Evolutionary conservation across 2,329 filamentous ascomycete genomes (phyloP).

Genomic region (Alternaria triticina): DNA sequence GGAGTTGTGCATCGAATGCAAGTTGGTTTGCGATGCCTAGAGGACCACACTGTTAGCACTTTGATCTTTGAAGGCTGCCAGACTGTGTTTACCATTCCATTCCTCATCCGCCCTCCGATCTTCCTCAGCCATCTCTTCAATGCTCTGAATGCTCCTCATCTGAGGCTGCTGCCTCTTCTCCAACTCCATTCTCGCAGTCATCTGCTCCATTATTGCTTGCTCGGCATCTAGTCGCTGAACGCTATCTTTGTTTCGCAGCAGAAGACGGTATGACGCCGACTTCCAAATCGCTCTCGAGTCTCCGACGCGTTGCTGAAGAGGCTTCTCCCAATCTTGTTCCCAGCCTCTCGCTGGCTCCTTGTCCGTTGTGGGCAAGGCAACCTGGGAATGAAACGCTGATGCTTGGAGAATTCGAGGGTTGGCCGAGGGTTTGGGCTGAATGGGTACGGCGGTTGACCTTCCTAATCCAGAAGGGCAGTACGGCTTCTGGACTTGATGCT

Average conservation of each 20-base stretch:
- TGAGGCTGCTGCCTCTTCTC: not conserved
- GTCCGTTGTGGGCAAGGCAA: not conserved
- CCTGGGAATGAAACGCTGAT: not conserved
- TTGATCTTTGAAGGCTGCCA: not conserved
- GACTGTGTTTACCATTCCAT: not conserved
- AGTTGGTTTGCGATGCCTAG: slow-evolving; percentile 6
- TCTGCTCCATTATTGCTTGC: not conserved
- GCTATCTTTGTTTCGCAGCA: slow-evolving; percentile 10
- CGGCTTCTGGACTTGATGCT: not conserved
- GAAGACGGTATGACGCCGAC: slow-evolving; percentile 2
- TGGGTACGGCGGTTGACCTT: not conserved
- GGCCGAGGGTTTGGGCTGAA: not conserved
- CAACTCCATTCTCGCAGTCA: not conserved
- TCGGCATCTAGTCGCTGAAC: slow-evolving; percentile 2
- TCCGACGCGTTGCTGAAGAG: slow-evolving; percentile 8
- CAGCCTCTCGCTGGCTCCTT: slow-evolving; percentile 1
- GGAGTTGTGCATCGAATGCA: slow-evolving; percentile 5
- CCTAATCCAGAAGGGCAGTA: not conserved
- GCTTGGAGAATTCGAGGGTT: not conserved
- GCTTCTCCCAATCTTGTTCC: slow-evolving; percentile 12
- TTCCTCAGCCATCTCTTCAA: slow-evolving; percentile 16
- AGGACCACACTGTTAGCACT: not conserved
- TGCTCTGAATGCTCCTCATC: slow-evolving; percentile 11
- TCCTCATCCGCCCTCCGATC: slow-evolving; percentile 8
- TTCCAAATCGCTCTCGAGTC: slow-evolving; percentile 7